These are phyloP conservation scores for Dendrothele bispora DNA, from an alignment of 768 basidiomycete species.

Conservation along the genomic window DNA sequence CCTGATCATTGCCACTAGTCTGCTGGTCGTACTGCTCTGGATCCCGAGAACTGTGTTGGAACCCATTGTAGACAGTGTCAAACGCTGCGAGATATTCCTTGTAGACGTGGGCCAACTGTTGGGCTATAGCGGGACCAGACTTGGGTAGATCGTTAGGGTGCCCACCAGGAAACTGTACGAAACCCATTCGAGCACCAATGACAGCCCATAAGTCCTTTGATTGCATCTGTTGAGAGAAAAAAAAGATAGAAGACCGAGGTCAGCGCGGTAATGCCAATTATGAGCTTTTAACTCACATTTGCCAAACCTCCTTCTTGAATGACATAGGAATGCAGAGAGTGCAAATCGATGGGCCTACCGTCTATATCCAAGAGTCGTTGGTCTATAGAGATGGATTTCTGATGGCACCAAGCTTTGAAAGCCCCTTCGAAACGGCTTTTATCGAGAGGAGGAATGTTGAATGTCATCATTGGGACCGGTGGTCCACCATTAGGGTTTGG, in stretches of 20 bases:
- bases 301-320: conserved; percentile 54
- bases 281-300: conserved; percentile 37
- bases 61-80: conserved; percentile 57
- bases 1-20: no score
- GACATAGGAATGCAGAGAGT: conserved; percentile 57
- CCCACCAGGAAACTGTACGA: conserved; percentile 62
- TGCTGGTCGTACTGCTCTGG: no score
- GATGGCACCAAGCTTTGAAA: conserved; percentile 48
- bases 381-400: conserved; percentile 40
- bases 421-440: conserved; percentile 52
- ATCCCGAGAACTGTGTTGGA: no score
- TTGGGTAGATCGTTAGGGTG: conserved; percentile 60
- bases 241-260: not conserved
- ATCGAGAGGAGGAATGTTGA: conserved; percentile 41
- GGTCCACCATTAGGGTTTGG: conserved; percentile 21
- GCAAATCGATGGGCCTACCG: conserved; percentile 56
- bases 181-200: conserved; percentile 67
- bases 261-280: no score
- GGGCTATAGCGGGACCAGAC: conserved; percentile 60
- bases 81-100: conserved; percentile 56
- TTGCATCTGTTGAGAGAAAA: conserved; percentile 42
- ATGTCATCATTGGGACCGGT: conserved; percentile 17
- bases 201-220: conserved; percentile 61
- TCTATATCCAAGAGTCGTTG: conserved; percentile 47
- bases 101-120: conserved; percentile 60